Evolutionary conservation across 192 early-diverging fungal species (phyloP).

Genomic region (Oehlia diaphana): DNA sequence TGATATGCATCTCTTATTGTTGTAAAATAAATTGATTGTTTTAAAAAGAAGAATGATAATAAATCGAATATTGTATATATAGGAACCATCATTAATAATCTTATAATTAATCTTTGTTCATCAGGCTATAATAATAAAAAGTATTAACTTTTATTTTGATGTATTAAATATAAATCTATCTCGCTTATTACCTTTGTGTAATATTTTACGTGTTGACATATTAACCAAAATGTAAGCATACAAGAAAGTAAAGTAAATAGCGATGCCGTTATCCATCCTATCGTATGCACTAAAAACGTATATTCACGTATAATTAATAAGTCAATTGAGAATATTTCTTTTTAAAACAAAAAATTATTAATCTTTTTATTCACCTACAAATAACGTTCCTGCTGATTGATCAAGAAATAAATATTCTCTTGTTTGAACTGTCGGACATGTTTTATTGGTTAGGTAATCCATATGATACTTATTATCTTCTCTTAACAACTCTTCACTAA

Average conservation of each 20-base stretch:
- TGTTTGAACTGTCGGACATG: not conserved
- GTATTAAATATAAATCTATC: not conserved
- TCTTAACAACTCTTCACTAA: too few relatives aligned
- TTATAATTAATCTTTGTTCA: not conserved
- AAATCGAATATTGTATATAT: constrained; percentile 5
- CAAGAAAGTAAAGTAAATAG: not conserved
- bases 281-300: not conserved
- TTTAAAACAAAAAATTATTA: not conserved
- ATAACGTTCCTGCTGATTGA: not conserved
- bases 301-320: not conserved
- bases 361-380: not conserved
- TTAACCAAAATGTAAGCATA: not conserved
- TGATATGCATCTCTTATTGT: not conserved
- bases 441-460: not conserved
- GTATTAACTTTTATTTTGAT: not conserved
- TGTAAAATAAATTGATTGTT: not conserved
- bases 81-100: constrained; percentile 1
- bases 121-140: not conserved
- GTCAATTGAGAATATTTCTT: too few relatives aligned
- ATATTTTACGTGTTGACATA: not conserved
- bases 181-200: not conserved
- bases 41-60: not conserved
- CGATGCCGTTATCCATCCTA: not conserved
- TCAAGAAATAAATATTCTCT: not conserved
- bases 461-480: not conserved